Percentiles rank a stretch among this genome's conserved stretches.
Conservation (phyloP, 768 basidiomycete species). For the Kwoniella heveanensis region DNA sequence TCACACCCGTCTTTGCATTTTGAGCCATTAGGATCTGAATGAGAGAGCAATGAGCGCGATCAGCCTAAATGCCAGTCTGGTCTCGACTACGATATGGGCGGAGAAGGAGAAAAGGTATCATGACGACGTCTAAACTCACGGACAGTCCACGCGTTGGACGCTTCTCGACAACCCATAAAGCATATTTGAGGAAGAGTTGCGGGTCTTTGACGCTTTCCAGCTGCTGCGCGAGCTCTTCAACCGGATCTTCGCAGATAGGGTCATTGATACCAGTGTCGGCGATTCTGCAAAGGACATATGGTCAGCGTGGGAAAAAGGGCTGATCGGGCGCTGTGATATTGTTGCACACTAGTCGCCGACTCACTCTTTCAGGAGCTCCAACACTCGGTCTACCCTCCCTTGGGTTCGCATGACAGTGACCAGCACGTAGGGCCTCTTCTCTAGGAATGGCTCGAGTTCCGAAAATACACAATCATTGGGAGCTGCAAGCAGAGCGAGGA, state of each 20-base stretch:
- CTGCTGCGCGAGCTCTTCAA: slow-evolving; percentile 64
- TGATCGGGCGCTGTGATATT: not conserved
- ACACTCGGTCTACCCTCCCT: slow-evolving; percentile 65
- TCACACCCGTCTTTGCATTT: slow-evolving; percentile 64
- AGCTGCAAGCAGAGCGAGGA: slow-evolving; percentile 64
- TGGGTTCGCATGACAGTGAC: slow-evolving; percentile 65
- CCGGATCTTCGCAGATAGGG: slow-evolving; percentile 66
- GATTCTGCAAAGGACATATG: slow-evolving; percentile 59
- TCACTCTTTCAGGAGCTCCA: slow-evolving; percentile 71
- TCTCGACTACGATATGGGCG: too few species aligned
- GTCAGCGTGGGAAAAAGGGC: too few species aligned
- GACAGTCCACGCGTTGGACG: slow-evolving; percentile 72
- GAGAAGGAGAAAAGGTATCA: not conserved
- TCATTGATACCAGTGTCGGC: slow-evolving; percentile 69
- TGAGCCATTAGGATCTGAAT: slow-evolving; percentile 66
- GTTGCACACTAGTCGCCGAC: slow-evolving; percentile 35
- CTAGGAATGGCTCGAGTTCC: slow-evolving; percentile 68
- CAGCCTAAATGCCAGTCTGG: too few species aligned
- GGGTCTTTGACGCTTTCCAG: slow-evolving; percentile 66
- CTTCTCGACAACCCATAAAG: slow-evolving; percentile 73
- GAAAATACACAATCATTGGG: slow-evolving; percentile 63
- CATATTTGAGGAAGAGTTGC: slow-evolving; percentile 70
- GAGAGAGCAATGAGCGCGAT: not conserved
- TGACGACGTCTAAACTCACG: slow-evolving; percentile 57
- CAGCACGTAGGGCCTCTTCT: slow-evolving; percentile 65